phyloP scores from a whole-genome alignment of 2,329 filamentous ascomycete genomes.

The Ceratocystis cubensis region DNA sequence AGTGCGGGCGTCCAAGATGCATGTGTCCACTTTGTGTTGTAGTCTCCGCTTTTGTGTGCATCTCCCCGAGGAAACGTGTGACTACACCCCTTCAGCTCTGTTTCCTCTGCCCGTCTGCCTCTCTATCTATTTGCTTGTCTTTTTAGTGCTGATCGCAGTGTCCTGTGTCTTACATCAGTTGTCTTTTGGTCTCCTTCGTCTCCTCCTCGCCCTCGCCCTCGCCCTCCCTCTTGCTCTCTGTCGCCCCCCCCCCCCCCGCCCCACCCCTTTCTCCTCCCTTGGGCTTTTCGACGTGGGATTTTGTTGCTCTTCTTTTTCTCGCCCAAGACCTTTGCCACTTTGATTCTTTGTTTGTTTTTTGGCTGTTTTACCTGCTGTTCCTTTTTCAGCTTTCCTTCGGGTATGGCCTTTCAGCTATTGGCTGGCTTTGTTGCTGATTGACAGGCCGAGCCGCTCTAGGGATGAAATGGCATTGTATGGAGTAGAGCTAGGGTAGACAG shows the following conservation, averaged over 20 bases:
- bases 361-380: neutral
- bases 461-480: neutral
- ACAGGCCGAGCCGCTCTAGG: constrained; percentile 4
- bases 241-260: neutral
- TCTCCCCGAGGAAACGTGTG: neutral
- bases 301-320: neutral
- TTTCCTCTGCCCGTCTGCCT: neutral
- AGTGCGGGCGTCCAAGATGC: neutral
- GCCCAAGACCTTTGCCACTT: neutral
- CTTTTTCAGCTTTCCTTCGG: neutral
- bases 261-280: neutral
- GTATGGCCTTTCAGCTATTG: neutral
- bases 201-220: neutral
- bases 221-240: neutral
- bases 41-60: neutral
- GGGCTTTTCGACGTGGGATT: neutral
- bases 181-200: neutral
- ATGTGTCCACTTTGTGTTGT: neutral
- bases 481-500: neutral
- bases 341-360: neutral
- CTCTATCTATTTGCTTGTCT: neutral
- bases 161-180: neutral
- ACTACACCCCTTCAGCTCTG: neutral
- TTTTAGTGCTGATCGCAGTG: neutral
- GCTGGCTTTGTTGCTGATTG: neutral